Percentiles rank a stretch among this genome's conserved stretches.
phyloP scores from a whole-genome alignment of 176 grass and related monocot genomes.

The sorghum (Sorghum bicolor) region DNA sequence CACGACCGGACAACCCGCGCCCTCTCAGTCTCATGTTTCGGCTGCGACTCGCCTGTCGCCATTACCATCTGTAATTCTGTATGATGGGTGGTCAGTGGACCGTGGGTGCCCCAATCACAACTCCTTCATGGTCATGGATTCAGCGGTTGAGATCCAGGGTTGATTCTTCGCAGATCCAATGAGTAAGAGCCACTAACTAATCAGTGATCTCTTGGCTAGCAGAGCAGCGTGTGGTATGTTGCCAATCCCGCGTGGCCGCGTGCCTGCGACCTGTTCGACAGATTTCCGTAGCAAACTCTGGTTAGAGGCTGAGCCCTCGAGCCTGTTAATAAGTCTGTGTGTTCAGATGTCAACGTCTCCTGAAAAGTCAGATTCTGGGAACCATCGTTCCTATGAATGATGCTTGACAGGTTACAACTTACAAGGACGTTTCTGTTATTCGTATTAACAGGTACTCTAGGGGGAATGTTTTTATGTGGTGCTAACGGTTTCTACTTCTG shows the following conservation, averaged over 20 bases:
- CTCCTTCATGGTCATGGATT: background rate
- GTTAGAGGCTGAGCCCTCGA: background rate
- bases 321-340: background rate
- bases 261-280: slow-evolving; percentile 20
- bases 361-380: background rate
- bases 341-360: slow-evolving; percentile 5
- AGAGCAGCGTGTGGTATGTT: too few relatives aligned
- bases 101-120: background rate
- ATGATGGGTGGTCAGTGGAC: background rate
- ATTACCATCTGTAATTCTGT: background rate
- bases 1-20: background rate
- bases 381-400: too few relatives aligned
- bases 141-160: background rate
- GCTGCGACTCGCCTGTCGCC: background rate
- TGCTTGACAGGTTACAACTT: too few relatives aligned
- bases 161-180: background rate
- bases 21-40: background rate
- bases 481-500: too few relatives aligned
- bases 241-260: background rate
- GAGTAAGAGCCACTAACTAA: background rate
- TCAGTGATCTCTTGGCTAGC: background rate
- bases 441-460: too few relatives aligned
- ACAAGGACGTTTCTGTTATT: too few relatives aligned
- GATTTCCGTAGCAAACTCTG: background rate
- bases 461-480: too few relatives aligned